Percentiles rank a stretch among this genome's conserved stretches.
Evolutionary conservation across 768 basidiomycete genomes (phyloP).

Genomic region (Lactifluus volemus): DNA sequence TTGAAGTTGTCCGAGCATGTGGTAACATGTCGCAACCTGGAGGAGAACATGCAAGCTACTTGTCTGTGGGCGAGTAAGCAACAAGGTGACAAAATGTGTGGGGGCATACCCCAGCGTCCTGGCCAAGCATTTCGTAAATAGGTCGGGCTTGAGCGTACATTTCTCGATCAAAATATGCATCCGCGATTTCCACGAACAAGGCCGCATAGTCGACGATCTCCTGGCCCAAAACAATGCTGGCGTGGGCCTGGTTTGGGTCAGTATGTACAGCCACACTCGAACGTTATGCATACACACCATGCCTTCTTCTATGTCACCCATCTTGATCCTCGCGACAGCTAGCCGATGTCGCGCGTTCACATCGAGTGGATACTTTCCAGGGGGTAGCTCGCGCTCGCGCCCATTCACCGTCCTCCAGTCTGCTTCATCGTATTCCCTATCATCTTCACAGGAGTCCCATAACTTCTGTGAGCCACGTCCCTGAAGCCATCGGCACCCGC

Average conservation of each 20-base stretch:
- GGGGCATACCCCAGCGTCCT: slow-evolving; percentile 55
- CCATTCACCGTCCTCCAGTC: slow-evolving; percentile 26
- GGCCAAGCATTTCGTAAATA: slow-evolving; percentile 72
- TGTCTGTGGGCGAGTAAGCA: slow-evolving; percentile 38
- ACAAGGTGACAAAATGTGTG: neutral
- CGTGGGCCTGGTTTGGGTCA: slow-evolving; percentile 52
- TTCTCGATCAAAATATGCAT: slow-evolving; percentile 70
- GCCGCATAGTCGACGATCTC: slow-evolving; percentile 72
- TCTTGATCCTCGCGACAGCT: slow-evolving; percentile 71
- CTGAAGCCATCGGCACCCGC: slow-evolving; percentile 88
- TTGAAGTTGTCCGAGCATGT: slow-evolving; percentile 62
- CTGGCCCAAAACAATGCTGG: slow-evolving; percentile 56
- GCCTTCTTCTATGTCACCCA: slow-evolving; percentile 74
- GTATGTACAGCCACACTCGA: neutral
- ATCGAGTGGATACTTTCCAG: slow-evolving; percentile 57
- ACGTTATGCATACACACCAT: slow-evolving; percentile 42
- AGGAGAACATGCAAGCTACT: slow-evolving; percentile 61
- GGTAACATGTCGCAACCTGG: slow-evolving; percentile 76
- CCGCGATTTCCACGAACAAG: slow-evolving; percentile 76
- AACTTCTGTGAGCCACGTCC: slow-evolving; percentile 60
- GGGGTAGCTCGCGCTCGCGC: slow-evolving; percentile 37
- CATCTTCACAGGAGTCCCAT: slow-evolving; percentile 81
- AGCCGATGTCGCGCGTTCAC: slow-evolving; percentile 76
- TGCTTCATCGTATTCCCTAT: slow-evolving; percentile 73
- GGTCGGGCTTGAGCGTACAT: slow-evolving; percentile 72